A percentile compares a stretch with the other conserved stretches of the same genome.
These are phyloP conservation scores for Aspergillus haitiensis DNA, from an alignment of 495 filamentous ascomycete genomes.

Conservation along the genomic window DNA sequence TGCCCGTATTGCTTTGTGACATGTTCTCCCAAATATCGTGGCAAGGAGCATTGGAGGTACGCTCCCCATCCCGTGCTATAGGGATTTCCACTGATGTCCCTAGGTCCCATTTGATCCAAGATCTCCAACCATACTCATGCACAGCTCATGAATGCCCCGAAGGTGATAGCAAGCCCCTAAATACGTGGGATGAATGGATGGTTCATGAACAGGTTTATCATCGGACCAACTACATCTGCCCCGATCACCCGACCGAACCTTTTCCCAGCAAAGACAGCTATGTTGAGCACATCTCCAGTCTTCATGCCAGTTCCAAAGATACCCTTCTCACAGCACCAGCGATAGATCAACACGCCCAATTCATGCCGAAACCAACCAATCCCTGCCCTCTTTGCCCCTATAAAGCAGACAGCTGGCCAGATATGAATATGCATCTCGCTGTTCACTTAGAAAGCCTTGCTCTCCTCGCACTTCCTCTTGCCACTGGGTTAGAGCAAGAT, in stretches of 20 bases:
- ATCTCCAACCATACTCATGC: constrained; percentile 7
- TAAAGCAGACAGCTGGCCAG: neutral
- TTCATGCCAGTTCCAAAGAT: neutral
- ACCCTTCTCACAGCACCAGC: neutral
- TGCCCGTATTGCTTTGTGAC: constrained; percentile 12
- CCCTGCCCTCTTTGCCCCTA: neutral
- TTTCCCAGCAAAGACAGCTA: neutral
- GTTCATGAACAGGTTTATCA: constrained; percentile 11
- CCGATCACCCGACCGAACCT: neutral
- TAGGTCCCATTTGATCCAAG: constrained; percentile 6
- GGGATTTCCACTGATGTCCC: neutral
- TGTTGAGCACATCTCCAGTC: constrained; percentile 1
- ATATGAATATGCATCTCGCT: constrained; percentile 9
- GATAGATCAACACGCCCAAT: neutral
- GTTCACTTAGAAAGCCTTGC: neutral
- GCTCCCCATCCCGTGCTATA: neutral
- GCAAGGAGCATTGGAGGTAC: constrained; percentile 12
- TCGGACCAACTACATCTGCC: neutral
- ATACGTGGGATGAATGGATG: constrained; percentile 9
- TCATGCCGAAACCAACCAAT: neutral
- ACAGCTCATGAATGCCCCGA: neutral
- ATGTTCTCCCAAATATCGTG: constrained; percentile 5
- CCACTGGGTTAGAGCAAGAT: constrained; percentile 2
- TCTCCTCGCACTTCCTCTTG: constrained; percentile 3
- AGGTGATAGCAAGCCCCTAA: neutral